These are phyloP conservation scores for Botrytis hyacinthi DNA, from an alignment of 2,329 filamentous ascomycete species.

Conservation along the genomic window DNA sequence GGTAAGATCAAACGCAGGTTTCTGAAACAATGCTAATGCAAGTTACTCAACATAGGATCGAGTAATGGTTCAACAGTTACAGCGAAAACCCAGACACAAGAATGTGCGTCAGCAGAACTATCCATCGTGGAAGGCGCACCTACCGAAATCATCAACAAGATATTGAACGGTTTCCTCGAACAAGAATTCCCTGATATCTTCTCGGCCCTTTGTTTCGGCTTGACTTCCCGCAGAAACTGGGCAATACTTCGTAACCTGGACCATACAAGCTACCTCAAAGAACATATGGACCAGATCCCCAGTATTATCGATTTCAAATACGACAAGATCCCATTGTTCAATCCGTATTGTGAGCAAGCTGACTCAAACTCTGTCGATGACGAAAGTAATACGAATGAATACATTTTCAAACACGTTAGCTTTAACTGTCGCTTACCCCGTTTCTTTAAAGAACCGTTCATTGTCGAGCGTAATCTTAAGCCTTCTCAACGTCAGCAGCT, in stretches of 20 bases:
- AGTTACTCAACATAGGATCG: neutral
- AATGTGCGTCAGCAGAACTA: neutral
- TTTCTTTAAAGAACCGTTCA: rapidly evolving
- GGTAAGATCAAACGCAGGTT: neutral
- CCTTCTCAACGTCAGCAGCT: neutral
- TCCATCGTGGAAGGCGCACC: neutral
- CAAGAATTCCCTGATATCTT: neutral
- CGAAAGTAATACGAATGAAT: too few relatives aligned
- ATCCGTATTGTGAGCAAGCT: too few relatives aligned
- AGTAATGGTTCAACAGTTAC: neutral
- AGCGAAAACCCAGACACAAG: neutral
- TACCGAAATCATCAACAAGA: neutral
- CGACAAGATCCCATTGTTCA: neutral
- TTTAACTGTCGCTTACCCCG: neutral
- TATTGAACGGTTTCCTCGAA: neutral
- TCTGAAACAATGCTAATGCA: neutral
- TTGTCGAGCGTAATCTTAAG: neutral
- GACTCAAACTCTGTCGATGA: neutral
- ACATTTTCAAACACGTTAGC: too few relatives aligned
- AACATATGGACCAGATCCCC: neutral
- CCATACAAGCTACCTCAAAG: neutral
- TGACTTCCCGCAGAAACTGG: neutral
- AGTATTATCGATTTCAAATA: neutral
- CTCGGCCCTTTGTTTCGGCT: neutral
- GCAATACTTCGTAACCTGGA: neutral